Base-by-base conservation (phyloP, 345 rosid genomes). In the Crucihimalaya himalaica region DNA sequence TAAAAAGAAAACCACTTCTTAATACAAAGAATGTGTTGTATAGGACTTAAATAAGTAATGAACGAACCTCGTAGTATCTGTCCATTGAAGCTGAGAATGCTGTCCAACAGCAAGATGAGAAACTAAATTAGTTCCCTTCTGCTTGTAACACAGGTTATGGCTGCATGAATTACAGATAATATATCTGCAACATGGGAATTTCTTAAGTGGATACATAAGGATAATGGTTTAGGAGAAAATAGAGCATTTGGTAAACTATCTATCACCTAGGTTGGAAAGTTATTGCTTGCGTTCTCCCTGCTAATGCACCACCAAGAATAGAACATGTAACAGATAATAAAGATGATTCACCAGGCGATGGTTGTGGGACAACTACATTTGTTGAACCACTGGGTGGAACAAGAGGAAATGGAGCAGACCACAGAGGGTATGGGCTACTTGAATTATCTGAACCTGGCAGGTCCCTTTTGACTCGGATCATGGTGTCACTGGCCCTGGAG, bases 71-170 rank as follows among this genome's bases (percentile, higher is more conserved):
- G 84, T 79, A 58, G 83, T 86, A 75, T 93, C 92, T 43, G 86
- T 86, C 92, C 94, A 93, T 54, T 86, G 96, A 79, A 93, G 96
- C 77, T 88, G 92, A 59, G 90, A 82, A 80, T 91, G 94, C 78
- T 86, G 81, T 69, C 97, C 91, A 62, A 83, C 58, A 43, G 83
- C 91, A 85, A 93, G 80, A 69, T 87, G 83, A 70, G 82, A 82
- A 69, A 81, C 79, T 69, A 68, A 23, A 79, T 85, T 85, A 40
- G 96, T 91, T 75, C 98, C 95, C 75, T 89, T 91, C 87, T 93
- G 98, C 84, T 85, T 91, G 78, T 81, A 93, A 63, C 84, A 88
- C 37, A 93, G 71, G 74, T 87, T 87, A 67, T 79, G 88, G 86
- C 94, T 84, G 80, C 98, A 88, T 50, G 96, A 92, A 79, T 93